phyloP scores from a whole-genome alignment of 257 asterid genomes.

The Scutellaria barbata region DNA sequence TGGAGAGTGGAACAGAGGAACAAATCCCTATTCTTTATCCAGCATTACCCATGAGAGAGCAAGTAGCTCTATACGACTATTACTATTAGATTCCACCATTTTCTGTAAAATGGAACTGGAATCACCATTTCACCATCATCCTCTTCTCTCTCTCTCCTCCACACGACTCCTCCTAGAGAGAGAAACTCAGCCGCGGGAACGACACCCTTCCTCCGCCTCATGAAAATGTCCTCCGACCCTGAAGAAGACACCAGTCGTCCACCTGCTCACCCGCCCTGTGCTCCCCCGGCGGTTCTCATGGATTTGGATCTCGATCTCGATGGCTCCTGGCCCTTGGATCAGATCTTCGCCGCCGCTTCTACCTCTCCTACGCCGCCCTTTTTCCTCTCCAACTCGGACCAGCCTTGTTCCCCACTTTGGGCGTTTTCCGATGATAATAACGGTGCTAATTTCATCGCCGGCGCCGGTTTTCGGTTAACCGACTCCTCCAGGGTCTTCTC shows the following conservation, averaged over 20 bases:
- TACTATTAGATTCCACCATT: constrained; percentile 51
- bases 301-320: constrained; percentile 84
- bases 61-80: constrained; percentile 34
- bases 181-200: constrained; percentile 17
- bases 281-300: constrained; percentile 50
- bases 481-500: constrained; percentile 54
- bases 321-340: constrained; percentile 80
- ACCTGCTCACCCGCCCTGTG: constrained; percentile 1
- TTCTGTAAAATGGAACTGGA: constrained; percentile 45
- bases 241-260: constrained; percentile 45
- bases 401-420: constrained; percentile 85
- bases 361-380: constrained; percentile 52
- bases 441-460: constrained; percentile 40
- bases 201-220: constrained; percentile 10
- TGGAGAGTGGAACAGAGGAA: constrained; percentile 40
- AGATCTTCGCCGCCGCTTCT: constrained; percentile 62
- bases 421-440: constrained; percentile 69
- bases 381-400: constrained; percentile 59
- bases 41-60: constrained; percentile 19
- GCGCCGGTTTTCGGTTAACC: constrained; percentile 46
- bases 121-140: constrained; percentile 46
- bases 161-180: constrained; percentile 40
- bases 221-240: constrained; percentile 56
- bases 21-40: constrained; percentile 38
- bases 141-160: constrained; percentile 49